Conservation (phyloP, 345 rosid species). For the Rhodamnia argentea region DNA sequence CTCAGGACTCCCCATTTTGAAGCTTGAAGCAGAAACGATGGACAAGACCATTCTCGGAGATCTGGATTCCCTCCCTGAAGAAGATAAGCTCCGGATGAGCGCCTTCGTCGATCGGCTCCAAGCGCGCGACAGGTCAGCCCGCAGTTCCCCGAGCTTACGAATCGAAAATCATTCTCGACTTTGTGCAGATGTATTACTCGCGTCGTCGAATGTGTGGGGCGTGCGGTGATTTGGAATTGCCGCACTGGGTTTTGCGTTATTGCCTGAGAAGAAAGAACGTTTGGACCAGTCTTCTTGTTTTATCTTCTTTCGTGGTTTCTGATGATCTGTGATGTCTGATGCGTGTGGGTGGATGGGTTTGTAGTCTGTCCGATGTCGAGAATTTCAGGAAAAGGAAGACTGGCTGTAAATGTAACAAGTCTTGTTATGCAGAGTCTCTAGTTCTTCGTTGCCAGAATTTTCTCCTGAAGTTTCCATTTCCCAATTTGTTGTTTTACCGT, state of each 20-base stretch:
- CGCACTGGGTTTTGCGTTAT: not conserved
- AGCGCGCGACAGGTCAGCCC: slow-evolving; percentile 10
- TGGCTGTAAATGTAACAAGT: not conserved
- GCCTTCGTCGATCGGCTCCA: slow-evolving; percentile 2
- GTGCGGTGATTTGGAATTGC: not conserved
- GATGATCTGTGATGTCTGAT: not conserved
- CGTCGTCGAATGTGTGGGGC: not conserved
- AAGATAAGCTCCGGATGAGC: slow-evolving; percentile 5
- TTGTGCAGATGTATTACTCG: not conserved
- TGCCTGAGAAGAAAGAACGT: not conserved
- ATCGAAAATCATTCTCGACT: too few species aligned
- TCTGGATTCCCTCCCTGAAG: slow-evolving; percentile 9
- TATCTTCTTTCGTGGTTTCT: not conserved
- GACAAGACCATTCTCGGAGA: slow-evolving; percentile 2
- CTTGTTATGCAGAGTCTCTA: not conserved
- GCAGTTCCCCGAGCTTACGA: not conserved
- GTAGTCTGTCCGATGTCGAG: not conserved
- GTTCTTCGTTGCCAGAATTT: not conserved
- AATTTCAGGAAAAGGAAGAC: not conserved
- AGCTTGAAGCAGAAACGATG: not conserved
- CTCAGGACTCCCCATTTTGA: not conserved
- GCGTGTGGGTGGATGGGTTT: not conserved
- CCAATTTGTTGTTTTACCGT: not conserved
- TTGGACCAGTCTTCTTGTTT: not conserved
- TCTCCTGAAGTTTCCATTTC: not conserved